A percentile compares a stretch with the other conserved stretches of the same genome.
Conservation (phyloP, 2,329 filamentous ascomycete species). For the Corniculantispora saksenae region DNA sequence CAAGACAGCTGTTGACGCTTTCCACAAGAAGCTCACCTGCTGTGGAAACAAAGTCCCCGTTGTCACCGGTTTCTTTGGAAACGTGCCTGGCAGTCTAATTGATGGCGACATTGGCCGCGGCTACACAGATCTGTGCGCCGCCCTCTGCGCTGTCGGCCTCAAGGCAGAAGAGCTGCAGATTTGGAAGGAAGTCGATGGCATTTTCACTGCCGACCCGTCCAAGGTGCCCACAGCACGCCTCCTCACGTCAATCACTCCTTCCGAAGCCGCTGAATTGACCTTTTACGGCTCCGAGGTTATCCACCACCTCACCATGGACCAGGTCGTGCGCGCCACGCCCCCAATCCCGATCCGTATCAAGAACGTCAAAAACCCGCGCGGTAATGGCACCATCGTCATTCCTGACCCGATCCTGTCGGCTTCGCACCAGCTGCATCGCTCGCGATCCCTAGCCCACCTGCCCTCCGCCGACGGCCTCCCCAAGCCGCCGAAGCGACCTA, state of each 20-base stretch:
- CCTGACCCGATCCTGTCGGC: constrained; percentile 65
- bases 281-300: constrained; percentile 96
- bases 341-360: constrained; percentile 87
- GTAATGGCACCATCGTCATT: constrained; percentile 77
- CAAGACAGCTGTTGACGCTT: constrained; percentile 59
- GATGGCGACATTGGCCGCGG: constrained; percentile 88
- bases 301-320: constrained; percentile 98
- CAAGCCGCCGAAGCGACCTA: constrained; percentile 71
- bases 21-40: constrained; percentile 64
- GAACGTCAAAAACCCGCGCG: constrained; percentile 84
- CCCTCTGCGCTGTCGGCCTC: constrained; percentile 86
- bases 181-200: constrained; percentile 98
- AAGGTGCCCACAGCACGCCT: constrained; percentile 93
- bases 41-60: constrained; percentile 73
- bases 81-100: constrained; percentile 85
- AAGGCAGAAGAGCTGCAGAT: constrained; percentile 87
- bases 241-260: constrained; percentile 85
- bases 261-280: constrained; percentile 93
- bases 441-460: constrained; percentile 27
- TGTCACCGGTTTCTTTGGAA: constrained; percentile 92
- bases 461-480: constrained; percentile 35
- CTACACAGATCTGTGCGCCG: constrained; percentile 95
- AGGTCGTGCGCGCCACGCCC: constrained; percentile 77
- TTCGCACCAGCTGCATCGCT: constrained; percentile 60
- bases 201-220: constrained; percentile 80